Base-by-base conservation (phyloP, 805 yeast genomes). In the Pichia exigua region DNA sequence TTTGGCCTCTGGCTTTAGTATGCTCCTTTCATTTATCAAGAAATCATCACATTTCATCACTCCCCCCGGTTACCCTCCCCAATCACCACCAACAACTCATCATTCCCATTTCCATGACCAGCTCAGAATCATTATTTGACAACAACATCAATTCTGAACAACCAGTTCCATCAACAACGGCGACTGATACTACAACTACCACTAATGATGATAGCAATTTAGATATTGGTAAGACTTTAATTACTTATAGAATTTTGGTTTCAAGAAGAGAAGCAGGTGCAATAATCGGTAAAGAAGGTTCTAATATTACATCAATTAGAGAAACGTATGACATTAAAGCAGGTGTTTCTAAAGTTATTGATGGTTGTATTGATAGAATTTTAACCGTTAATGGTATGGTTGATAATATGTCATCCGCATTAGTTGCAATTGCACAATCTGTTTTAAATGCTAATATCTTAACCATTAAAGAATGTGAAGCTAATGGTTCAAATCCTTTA, bases 201-300 rank as follows among this genome's bases (percentile, higher is more conserved):
- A 27, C 8, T 39, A 27, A 38, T 17, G 45, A 49, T 26, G 40
- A 27, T 15, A 32, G 44, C 40, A 21, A 24, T 38, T 46, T 21
- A 18, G 52, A 20, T 27, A 50, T 65, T 8, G 65, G 63, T 15
- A 61, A 62, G 48, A 55, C 65, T 5, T 54, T 67, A 35, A 67
- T 71, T 40, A 67, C 72, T 11, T 72, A 60, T 64, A 70, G 90
- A 53, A 77, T 88, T 1, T 74, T 90, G 28, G 85, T 90, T 20
- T 82, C 94, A 2, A 79, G 90, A 50, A 85, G 84, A 63, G 97
- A 90, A 66, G 91, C 95, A 13, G 96, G 96, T 18, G 86, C 89
- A 55, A 80, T 90, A 55, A 90, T 90, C 59, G 97, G 97, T 49
- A 85, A 85, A 58, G 85, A 80, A 57, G 97, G 97, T 45, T 73